A percentile compares a stretch with the other conserved stretches of the same genome.
Evolutionary conservation across 306 rosid species (phyloP).

Genomic region (Cicer pinnatifidum): DNA sequence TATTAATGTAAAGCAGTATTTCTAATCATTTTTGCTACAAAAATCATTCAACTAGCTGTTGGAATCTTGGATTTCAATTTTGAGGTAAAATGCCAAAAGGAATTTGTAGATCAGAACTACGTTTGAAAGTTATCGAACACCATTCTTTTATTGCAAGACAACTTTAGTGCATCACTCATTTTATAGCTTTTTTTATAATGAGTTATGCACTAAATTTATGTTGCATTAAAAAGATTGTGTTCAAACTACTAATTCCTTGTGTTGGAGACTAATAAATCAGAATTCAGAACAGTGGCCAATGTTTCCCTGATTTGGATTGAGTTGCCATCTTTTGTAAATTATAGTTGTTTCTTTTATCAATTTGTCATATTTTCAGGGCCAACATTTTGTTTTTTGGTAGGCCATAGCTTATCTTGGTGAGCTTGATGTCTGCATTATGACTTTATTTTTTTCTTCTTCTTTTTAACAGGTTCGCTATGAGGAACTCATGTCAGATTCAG

Average conservation of each 20-base stretch:
- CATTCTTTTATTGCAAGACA: neutral
- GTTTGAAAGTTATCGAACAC: conserved; percentile 11
- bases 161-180: neutral
- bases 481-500: conserved; percentile 80
- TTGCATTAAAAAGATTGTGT: too few species aligned
- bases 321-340: neutral
- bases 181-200: neutral
- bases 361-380: neutral
- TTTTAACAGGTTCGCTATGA: conserved; percentile 76
- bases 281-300: conserved; percentile 11
- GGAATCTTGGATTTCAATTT: neutral
- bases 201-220: too few species aligned
- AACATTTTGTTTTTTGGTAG: neutral
- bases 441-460: neutral
- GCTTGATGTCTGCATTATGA: conserved; percentile 21
- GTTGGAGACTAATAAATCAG: neutral
- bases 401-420: conserved; percentile 6
- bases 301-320: neutral
- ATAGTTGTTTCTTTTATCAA: neutral
- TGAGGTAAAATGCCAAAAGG: neutral
- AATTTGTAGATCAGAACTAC: neutral
- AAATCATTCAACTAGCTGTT: neutral
- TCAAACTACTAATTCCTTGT: too few species aligned
- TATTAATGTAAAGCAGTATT: conserved; percentile 2
- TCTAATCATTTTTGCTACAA: neutral